Evolutionary conservation across 805 yeast species (phyloP).

Genomic region (Teunomyces panamensis): DNA sequence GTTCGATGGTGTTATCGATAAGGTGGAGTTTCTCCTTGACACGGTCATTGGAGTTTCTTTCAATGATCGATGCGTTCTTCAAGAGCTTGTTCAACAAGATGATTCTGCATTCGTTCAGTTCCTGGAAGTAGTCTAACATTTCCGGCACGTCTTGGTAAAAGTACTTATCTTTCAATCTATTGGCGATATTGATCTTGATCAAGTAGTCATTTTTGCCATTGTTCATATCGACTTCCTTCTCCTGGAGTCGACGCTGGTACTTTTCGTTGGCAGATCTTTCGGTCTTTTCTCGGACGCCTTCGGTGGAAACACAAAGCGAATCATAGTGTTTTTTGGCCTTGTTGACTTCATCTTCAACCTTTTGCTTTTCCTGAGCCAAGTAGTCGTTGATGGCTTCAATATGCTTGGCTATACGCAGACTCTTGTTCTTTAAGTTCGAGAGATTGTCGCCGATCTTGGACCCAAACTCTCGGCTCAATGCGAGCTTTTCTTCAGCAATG

Average conservation of each 20-base stretch:
- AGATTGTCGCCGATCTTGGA: constrained; percentile 62
- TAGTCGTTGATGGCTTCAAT: constrained; percentile 62
- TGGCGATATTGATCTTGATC: constrained; percentile 77
- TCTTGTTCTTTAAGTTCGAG: constrained; percentile 48
- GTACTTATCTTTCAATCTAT: constrained; percentile 88
- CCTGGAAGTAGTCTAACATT: constrained; percentile 78
- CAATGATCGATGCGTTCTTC: constrained; percentile 59
- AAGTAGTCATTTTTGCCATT: constrained; percentile 81
- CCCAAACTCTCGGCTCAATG: constrained; percentile 59
- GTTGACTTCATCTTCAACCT: constrained; percentile 52
- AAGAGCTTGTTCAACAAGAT: constrained; percentile 66
- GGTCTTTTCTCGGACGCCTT: constrained; percentile 69
- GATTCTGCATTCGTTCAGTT: constrained; percentile 76
- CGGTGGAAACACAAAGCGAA: constrained; percentile 75
- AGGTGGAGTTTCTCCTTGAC: constrained; percentile 49
- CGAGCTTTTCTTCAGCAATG: constrained; percentile 62
- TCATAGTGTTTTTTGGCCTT: constrained; percentile 79
- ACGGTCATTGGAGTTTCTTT: constrained; percentile 45
- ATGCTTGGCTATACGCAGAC: constrained; percentile 51
- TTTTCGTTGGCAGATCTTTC: constrained; percentile 54
- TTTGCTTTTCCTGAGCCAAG: constrained; percentile 46
- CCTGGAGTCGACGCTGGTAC: constrained; percentile 51
- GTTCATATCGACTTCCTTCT: constrained; percentile 79
- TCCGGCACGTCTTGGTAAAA: constrained; percentile 93
- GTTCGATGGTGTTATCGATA: constrained; percentile 55